Conservation (phyloP, 768 basidiomycete species). For the Chiua virens region DNA sequence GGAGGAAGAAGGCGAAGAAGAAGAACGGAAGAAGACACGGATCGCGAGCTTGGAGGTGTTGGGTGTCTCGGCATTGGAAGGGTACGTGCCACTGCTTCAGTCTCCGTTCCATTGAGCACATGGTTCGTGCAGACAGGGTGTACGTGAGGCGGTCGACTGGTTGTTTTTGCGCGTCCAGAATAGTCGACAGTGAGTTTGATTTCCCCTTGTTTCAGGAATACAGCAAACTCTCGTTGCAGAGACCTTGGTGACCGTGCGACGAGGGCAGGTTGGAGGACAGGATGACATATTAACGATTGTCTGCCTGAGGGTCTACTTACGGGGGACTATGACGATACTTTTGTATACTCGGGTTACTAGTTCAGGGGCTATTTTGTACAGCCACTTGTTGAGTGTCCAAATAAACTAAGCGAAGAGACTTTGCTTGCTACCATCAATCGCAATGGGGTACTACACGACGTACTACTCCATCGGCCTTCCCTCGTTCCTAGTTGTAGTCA, state of each 20-base stretch:
- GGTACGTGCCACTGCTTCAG: constrained; percentile 48
- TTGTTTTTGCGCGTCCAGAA: constrained; percentile 92
- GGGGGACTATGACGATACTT: too few relatives aligned
- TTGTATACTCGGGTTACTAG: too few relatives aligned
- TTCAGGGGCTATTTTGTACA: constrained; percentile 13
- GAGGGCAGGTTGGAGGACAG: constrained; percentile 10
- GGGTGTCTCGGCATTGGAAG: constrained; percentile 88
- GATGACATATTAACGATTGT: too few relatives aligned
- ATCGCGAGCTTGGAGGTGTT: constrained; percentile 84
- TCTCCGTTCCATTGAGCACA: background rate
- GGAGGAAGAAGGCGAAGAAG: constrained; percentile 46
- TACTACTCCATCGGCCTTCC: constrained; percentile 75
- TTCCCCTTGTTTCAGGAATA: background rate
- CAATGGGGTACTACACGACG: constrained; percentile 31
- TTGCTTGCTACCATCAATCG: background rate
- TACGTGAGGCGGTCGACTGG: constrained; percentile 92
- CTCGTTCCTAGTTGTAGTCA: constrained; percentile 56
- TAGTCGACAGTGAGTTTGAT: constrained; percentile 56
- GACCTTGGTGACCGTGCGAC: constrained; percentile 18
- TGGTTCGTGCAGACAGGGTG: constrained; percentile 63
- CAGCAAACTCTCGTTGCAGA: background rate
- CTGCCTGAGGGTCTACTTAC: too few relatives aligned
- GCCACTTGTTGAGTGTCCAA: constrained; percentile 11
- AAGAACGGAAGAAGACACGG: constrained; percentile 47
- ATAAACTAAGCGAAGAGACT: constrained; percentile 2